Percentiles rank a stretch among this genome's conserved stretches.
Conservation (phyloP, 257 asterid species). For the Vinca minor region DNA sequence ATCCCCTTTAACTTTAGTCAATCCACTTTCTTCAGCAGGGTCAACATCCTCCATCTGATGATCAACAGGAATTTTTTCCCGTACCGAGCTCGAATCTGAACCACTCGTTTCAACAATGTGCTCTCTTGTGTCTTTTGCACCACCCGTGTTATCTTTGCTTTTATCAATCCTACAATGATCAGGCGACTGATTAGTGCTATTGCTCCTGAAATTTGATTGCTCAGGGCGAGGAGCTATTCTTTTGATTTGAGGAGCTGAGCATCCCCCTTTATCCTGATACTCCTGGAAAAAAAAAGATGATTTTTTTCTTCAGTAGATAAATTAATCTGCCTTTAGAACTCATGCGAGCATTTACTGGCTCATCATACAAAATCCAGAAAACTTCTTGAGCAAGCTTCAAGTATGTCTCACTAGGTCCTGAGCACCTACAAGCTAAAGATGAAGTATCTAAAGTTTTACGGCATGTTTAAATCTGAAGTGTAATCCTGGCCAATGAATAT, state of each 20-base stretch:
- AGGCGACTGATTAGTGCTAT: too few species aligned
- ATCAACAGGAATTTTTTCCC: too few species aligned
- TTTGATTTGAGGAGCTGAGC: conserved; percentile 29
- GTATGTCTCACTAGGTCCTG: background rate
- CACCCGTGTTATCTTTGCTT: too few species aligned
- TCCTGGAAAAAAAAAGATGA: conserved; percentile 38
- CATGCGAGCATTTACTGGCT: background rate
- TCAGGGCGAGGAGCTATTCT: conserved; percentile 30
- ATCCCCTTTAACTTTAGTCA: conserved; percentile 47
- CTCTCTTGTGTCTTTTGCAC: conserved; percentile 42
- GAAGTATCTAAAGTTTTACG: conserved; percentile 5
- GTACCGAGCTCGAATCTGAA: conserved; percentile 70
- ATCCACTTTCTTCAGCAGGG: conserved; percentile 42
- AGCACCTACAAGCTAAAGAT: background rate
- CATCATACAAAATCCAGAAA: background rate
- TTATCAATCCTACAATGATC: too few species aligned
- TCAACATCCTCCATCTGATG: too few species aligned
- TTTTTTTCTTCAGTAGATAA: conserved; percentile 3
- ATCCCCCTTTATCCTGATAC: conserved; percentile 33
- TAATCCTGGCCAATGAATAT: conserved; percentile 5
- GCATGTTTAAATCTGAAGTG: conserved; percentile 1
- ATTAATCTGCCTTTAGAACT: background rate
- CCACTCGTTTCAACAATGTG: conserved; percentile 64
- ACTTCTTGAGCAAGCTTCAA: background rate
- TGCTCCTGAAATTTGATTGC: conserved; percentile 26